A percentile compares a stretch with the other conserved stretches of the same genome.
phyloP scores from a whole-genome alignment of 129 eudicot species.

The carrot (Daucus carota) region DNA sequence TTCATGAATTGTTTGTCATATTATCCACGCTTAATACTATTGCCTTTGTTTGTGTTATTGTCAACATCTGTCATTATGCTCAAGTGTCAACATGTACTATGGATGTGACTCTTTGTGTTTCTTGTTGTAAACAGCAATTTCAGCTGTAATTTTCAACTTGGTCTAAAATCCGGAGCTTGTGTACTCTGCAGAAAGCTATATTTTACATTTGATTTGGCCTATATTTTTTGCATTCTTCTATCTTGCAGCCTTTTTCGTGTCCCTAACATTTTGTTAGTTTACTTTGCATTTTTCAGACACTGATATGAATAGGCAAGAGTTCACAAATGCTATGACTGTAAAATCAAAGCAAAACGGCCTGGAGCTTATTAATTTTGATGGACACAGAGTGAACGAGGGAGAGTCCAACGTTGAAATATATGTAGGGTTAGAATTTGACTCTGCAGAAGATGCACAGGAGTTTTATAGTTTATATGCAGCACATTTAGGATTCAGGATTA shows the following conservation, averaged over 20 bases:
- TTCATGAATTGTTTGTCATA: neutral
- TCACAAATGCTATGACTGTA: constrained; percentile 52
- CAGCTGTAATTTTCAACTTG: neutral
- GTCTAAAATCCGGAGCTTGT: neutral
- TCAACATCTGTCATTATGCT: neutral
- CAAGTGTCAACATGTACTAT: neutral
- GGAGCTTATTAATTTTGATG: constrained; percentile 33
- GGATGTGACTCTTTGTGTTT: neutral
- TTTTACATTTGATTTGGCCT: neutral
- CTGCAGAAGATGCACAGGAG: constrained; percentile 80
- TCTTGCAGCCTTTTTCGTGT: neutral
- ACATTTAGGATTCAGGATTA: constrained; percentile 60
- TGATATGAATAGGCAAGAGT: constrained; percentile 68
- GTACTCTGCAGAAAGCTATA: neutral
- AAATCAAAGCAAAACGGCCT: constrained; percentile 46
- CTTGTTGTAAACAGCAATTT: neutral
- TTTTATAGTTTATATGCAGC: constrained; percentile 57
- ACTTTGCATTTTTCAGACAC: constrained; percentile 28
- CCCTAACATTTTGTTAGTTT: neutral
- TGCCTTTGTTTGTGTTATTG: neutral
- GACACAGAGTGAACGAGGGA: constrained; percentile 47
- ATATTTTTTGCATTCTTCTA: neutral
- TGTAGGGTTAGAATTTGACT: constrained; percentile 71
- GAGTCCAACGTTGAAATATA: constrained; percentile 51
- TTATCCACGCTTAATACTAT: neutral